Evolutionary conservation across 192 early-diverging fungal genomes (phyloP), one percentile per base, ranked within the genome.

Genomic region (Rhizophagus sp.): DNA sequence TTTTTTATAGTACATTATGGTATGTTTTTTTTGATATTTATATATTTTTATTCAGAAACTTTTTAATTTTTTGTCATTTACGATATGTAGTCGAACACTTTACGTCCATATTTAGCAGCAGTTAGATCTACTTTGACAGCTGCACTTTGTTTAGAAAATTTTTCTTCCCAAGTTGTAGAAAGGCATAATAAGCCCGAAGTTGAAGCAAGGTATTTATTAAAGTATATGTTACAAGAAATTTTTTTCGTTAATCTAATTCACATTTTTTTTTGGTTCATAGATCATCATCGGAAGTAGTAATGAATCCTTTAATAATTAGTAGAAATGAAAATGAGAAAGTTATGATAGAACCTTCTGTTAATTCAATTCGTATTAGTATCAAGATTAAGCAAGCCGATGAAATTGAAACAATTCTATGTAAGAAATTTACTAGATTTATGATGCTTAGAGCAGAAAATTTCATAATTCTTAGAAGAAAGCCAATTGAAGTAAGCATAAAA

Each of bases 141-240:
- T 15, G 95, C 97, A 1, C 86, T 99, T 82, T 99, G 97, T 79
- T 86, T 99, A 25, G 96, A 97, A 84, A 99, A 98, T 89, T 99
- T 99, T 87, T 92, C 95, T 25, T 99, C 97, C 44, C 96, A 99
- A 82, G 92, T 96, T 15, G 97, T 96, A 30, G 97, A 99, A 81
- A 89, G 97, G 79, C 97, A 99, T 91, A 99, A 99, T 84, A 97
- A 96, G 84, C 97, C 97, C 68, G 97, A 99, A 86, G 92, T 99
- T 25, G 97, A 99, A 84, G 95, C 95, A 13, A 85, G 89, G 94
- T 95, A 89, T 67, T 36, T 71, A 11, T 7, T 9, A 64, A 19
- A 36, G 64, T 62, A n/a, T 13, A 49, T 44, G 19, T 70, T 41
- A 70, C 6, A 41, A 41, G 39, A 22, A 30, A 33, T 47, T 47